phyloP scores from a whole-genome alignment of 2,329 filamentous ascomycete species.

The Diaporthe ilicicola region DNA sequence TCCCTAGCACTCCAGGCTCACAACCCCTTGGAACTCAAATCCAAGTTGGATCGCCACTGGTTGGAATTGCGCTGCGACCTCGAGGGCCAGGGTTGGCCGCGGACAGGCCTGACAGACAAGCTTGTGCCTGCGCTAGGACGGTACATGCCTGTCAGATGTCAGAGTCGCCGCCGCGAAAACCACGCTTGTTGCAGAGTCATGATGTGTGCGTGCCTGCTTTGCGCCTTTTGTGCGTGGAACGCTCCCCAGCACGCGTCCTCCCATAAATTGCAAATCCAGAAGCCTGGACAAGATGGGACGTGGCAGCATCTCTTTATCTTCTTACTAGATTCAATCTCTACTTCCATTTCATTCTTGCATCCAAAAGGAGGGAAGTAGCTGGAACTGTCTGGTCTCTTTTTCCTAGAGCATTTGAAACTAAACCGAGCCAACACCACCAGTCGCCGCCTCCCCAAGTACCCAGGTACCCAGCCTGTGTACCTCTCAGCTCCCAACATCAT shows the following conservation, averaged over 20 bases:
- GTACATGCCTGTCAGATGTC: slow-evolving; percentile 17
- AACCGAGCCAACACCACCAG: neutral
- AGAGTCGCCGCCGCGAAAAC: slow-evolving; percentile 31
- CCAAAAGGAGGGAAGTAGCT: neutral
- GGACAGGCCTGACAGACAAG: neutral
- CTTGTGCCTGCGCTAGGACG: slow-evolving; percentile 16
- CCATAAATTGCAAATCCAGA: slow-evolving; percentile 11
- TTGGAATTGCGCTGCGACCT: neutral
- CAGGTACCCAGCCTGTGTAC: neutral
- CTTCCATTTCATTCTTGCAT: neutral
- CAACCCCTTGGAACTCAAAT: slow-evolving; percentile 1
- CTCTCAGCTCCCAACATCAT: neutral
- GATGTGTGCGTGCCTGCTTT: neutral
- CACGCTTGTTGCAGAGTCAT: slow-evolving; percentile 27
- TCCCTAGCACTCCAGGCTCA: neutral
- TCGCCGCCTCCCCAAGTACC: slow-evolving; percentile 2
- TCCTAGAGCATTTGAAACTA: neutral
- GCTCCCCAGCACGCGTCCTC: slow-evolving; percentile 7
- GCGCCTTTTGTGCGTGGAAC: slow-evolving; percentile 33
- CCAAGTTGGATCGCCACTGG: slow-evolving; percentile 19
- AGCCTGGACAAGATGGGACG: neutral
- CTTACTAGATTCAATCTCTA: neutral
- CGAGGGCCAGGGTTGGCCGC: neutral
- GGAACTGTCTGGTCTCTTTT: neutral
- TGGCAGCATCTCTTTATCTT: neutral